Evolutionary conservation across 495 filamentous ascomycete species (phyloP).

Genomic region (Bacidia gigantensis): DNA sequence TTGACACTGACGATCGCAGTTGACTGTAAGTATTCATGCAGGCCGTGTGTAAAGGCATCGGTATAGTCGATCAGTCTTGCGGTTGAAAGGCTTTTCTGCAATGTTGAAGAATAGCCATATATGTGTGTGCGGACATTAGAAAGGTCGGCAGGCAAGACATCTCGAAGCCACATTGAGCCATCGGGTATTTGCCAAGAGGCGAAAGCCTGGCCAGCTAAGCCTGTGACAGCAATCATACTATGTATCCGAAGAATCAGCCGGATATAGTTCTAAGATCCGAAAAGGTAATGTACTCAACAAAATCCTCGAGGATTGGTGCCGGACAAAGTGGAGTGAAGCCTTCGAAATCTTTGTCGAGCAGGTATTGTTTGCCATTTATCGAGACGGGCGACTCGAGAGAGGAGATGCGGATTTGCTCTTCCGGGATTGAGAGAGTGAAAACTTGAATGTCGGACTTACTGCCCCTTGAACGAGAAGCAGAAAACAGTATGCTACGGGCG

Average conservation of each 20-base stretch:
- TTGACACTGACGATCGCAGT: slow-evolving; percentile 7
- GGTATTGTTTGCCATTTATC: not conserved
- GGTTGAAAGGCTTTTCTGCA: slow-evolving; percentile 16
- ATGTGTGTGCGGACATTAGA: slow-evolving; percentile 22
- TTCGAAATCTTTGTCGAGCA: slow-evolving; percentile 6
- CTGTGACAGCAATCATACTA: slow-evolving; percentile 26
- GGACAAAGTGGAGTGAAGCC: slow-evolving; percentile 7
- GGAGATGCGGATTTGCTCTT: not conserved
- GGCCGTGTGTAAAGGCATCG: slow-evolving; percentile 17
- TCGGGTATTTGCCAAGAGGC: slow-evolving; percentile 23
- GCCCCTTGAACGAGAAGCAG: not conserved
- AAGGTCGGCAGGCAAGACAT: slow-evolving; percentile 25
- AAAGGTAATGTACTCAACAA: slow-evolving; percentile 3
- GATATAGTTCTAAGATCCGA: not conserved
- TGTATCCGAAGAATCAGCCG: not conserved
- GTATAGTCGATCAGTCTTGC: slow-evolving; percentile 19
- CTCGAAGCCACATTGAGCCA: slow-evolving; percentile 26
- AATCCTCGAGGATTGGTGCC: not conserved
- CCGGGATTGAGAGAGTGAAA: not conserved
- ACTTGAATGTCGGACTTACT: not conserved
- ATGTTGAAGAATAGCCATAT: slow-evolving; percentile 27
- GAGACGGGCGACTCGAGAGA: not conserved
- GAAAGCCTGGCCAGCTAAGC: slow-evolving; percentile 25
- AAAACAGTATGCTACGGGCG: not conserved
- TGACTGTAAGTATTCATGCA: slow-evolving; percentile 12